phyloP scores from a whole-genome alignment of 208 protist genomes.

The Trypanosoma brucei region DNA sequence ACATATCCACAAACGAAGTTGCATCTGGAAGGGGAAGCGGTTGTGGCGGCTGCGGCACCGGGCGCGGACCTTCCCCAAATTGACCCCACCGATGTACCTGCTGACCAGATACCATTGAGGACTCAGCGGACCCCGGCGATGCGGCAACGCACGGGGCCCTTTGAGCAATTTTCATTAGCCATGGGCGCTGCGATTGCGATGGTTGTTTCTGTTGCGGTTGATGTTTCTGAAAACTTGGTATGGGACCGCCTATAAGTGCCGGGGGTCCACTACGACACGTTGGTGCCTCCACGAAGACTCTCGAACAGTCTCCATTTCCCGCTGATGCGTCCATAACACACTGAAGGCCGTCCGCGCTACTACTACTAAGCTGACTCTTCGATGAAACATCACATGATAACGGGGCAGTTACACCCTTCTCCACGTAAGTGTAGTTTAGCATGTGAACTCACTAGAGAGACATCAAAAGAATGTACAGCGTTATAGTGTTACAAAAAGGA shows the following conservation, averaged over 20 bases:
- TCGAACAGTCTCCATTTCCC: background rate
- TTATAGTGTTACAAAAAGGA: background rate
- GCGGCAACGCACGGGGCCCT: too few species aligned
- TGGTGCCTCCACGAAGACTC: background rate
- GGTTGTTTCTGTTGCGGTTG: background rate
- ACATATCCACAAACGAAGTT: background rate
- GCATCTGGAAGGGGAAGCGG: background rate
- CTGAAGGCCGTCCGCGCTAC: background rate
- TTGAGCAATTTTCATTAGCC: too few species aligned
- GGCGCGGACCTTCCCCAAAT: background rate
- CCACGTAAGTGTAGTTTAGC: background rate
- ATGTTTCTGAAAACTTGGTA: background rate
- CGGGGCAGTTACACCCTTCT: constrained; percentile 2
- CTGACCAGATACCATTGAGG: background rate
- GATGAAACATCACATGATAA: background rate
- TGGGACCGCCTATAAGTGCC: background rate
- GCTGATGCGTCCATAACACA: background rate
- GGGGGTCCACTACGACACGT: background rate
- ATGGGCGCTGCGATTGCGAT: too few species aligned
- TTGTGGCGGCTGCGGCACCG: background rate
- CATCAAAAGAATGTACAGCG: background rate
- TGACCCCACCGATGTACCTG: background rate
- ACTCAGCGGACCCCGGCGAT: too few species aligned
- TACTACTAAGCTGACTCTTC: background rate
- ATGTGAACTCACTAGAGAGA: constrained; percentile 8